Evolutionary conservation across 805 yeast genomes (phyloP), one percentile per base, ranked within the genome.

Genomic region (Blastobotrys terrestris): DNA sequence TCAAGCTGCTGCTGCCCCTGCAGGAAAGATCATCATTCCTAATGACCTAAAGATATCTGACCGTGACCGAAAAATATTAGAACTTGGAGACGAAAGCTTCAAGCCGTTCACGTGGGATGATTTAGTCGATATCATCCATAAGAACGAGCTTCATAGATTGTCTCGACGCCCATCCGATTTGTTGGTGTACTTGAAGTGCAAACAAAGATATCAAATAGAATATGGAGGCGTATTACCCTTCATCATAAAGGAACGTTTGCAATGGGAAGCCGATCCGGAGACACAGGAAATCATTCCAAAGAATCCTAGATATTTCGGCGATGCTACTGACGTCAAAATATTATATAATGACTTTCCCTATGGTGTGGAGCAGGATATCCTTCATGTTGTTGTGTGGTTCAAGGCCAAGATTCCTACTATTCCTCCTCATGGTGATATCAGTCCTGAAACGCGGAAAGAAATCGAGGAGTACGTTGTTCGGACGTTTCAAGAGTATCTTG

Each of bases 361-460:
- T 63, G 76, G 75, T 53, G 73, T 80, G 51, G 80, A 72, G 40
- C 56, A 60, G 2, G 75, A 74, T 41, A 73, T 80, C 44, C 60
- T 60, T 18, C 85, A 80, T 60, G 62, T 79, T 42, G 81, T 83
- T 41, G 77, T 81, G 15, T 80, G 85, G 85, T 67, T 79, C 13
- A 77, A 78, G 58, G 64, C 71, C 20, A 65, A 67, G 6, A 73
- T 79, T 13, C 74, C 76, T 5, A 60, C 63, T 13, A 77, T 74
- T 55, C 69, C 70, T 5, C 61, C 66, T 15, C 68, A 72, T 40
- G 80, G 80, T 2, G 78, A 76, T 54, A 64, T 77, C 20, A 67
- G 76, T 7, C 56, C 61, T 1, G 69, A 63, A 18, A 71, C 78
- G 0, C 60, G 70, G 21, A 59, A 48, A 1, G 47, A 61, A 15